Percentiles rank a stretch among this genome's conserved stretches.
Conservation (phyloP, 129 eudicot genomes). For the Mikania micrantha region DNA sequence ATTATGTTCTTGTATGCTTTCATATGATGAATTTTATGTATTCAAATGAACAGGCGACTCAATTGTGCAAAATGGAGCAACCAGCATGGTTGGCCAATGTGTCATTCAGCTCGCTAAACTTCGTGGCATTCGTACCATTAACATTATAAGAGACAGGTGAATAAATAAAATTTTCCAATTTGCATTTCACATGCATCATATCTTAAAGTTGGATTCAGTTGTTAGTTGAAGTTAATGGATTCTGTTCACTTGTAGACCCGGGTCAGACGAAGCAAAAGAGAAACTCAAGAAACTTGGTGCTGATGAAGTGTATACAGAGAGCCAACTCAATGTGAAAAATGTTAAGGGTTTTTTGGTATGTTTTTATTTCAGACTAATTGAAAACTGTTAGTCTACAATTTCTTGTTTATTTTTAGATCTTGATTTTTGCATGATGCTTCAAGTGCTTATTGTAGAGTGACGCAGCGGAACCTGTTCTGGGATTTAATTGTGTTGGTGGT, state of each 20-base stretch:
- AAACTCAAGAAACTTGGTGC: conserved; percentile 83
- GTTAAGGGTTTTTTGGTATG: conserved; percentile 72
- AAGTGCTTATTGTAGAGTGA: conserved; percentile 35
- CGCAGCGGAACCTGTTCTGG: conserved; percentile 75
- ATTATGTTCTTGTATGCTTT: neutral
- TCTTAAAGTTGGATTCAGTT: neutral
- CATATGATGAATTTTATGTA: conserved; percentile 6
- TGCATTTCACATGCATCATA: neutral
- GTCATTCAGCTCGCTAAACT: conserved; percentile 78
- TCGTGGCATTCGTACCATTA: conserved; percentile 68
- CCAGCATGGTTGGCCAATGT: conserved; percentile 97
- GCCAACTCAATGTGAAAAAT: conserved; percentile 67
- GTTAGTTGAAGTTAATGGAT: conserved; percentile 2
- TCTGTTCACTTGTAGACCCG: conserved; percentile 44
- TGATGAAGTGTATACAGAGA: conserved; percentile 77
- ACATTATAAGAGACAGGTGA: conserved; percentile 90
- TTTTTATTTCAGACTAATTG: neutral
- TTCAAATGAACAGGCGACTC: conserved; percentile 54
- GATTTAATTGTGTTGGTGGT: conserved; percentile 99
- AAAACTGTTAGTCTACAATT: neutral
- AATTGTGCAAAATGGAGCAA: conserved; percentile 96
- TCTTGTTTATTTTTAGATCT: neutral
- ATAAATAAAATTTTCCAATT: neutral
- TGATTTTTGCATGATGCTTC: neutral
- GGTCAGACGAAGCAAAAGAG: conserved; percentile 80